Evolutionary conservation across 495 filamentous ascomycete species (phyloP), one percentile per base, ranked within the genome.

Genomic region (Filosporella fistucella): DNA sequence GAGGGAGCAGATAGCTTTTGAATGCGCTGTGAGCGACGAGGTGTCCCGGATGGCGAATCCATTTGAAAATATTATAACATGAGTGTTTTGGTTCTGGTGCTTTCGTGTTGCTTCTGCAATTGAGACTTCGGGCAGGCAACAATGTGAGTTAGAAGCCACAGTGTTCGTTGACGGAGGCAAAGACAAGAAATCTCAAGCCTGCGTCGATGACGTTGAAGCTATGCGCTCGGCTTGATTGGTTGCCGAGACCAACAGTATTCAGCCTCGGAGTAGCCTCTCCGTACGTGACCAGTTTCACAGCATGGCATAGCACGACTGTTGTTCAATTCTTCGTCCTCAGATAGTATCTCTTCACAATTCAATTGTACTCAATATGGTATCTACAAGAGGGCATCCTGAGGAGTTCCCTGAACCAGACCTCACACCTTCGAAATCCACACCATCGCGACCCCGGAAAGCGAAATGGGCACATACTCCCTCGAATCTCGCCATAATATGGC

Each of bases 401-500:
- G 44, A 52, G 11, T 59, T 52, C 45, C 45, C 52, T 23, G 52
- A 56, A 34, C 48, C 45, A 12, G 51, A 55, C 34, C 33, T 55
- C 26, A 45, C 47, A 2, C 48, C 56, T 11, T 37, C 49, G 8
- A 52, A 44, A 29, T 52, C 54, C 16, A 63, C 51, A 20, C 63
- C 61, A 41, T 60, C 59, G 41, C 58, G 54, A 20, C 49, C 45
- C 47, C 63, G 62, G 37, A 51, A 52, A 36, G 52, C 47, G 22
- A 54, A 52, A 38, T 85, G 83, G 82, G 66, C 78, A 0, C 88
- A 95, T 68, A 79, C 80, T 0, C 86, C 87, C 1, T 74, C 79
- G 14, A 69, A 70, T 16, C 58, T 81, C 6, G 72, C 81, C 18
- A 78, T 89, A 16, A 54, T 81, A 54, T 96, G 89, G 89, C 75